Evolutionary conservation across 345 rosid genomes (phyloP).

Genomic region (Hibiscus trionum): DNA sequence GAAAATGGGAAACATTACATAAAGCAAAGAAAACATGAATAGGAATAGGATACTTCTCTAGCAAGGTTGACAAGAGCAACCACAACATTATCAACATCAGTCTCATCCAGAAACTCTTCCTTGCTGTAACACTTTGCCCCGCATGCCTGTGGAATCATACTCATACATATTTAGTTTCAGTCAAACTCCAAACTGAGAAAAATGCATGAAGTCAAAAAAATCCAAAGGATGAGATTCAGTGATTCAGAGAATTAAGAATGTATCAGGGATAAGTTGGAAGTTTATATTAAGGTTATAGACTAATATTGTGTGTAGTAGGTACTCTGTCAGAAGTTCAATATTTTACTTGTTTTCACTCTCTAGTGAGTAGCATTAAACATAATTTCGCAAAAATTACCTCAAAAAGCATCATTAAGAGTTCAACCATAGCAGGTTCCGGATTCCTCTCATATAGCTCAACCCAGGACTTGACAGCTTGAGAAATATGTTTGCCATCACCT

Average conservation of each 20-base stretch:
- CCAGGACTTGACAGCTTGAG: slow-evolving; percentile 70
- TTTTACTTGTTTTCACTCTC: not conserved
- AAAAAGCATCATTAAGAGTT: slow-evolving; percentile 74
- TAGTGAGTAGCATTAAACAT: not conserved
- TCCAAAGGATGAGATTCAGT: not conserved
- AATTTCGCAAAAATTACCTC: slow-evolving; percentile 44
- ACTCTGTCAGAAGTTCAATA: not conserved
- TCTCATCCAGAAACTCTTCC: slow-evolving; percentile 73
- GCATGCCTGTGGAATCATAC: slow-evolving; percentile 58
- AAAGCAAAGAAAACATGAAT: not conserved
- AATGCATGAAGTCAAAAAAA: not conserved
- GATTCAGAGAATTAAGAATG: not conserved
- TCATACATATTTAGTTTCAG: not conserved
- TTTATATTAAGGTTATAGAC: not conserved
- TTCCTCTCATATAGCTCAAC: slow-evolving; percentile 71
- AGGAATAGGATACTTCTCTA: slow-evolving; percentile 46
- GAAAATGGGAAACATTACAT: not conserved
- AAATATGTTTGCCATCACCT: slow-evolving; percentile 60
- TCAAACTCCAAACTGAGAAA: not conserved
- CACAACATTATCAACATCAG: slow-evolving; percentile 93
- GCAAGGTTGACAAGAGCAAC: slow-evolving; percentile 93
- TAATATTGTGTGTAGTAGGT: not conserved
- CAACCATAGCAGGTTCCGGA: slow-evolving; percentile 67
- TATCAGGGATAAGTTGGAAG: not conserved
- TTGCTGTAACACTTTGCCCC: slow-evolving; percentile 71